Evolutionary conservation across 805 yeast species (phyloP).

Genomic region (Kodamaea leandrae): DNA sequence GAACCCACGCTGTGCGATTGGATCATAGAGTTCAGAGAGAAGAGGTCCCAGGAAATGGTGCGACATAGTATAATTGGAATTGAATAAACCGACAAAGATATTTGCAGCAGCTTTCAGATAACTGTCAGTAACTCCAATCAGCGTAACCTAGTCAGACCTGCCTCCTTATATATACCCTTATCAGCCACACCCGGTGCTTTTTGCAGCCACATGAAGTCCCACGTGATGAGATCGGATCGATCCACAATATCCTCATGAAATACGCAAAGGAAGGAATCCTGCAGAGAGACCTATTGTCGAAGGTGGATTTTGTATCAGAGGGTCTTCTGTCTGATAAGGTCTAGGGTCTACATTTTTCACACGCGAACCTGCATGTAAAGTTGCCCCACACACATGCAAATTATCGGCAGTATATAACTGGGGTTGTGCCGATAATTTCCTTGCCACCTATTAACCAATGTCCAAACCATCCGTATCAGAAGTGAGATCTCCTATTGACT

Average conservation of each 20-base stretch:
- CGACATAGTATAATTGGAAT: not conserved
- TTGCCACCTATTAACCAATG: slow-evolving; percentile 8
- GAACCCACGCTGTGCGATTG: not conserved
- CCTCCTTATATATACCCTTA: no score
- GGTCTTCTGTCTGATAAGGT: no score
- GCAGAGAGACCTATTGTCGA: no score
- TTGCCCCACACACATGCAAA: slow-evolving; percentile 7
- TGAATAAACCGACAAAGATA: no score
- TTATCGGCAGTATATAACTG: not conserved
- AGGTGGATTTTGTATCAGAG: no score
- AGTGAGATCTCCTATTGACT: slow-evolving; percentile 34
- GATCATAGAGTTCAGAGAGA: not conserved
- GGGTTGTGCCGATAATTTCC: not conserved
- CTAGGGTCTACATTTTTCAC: not conserved
- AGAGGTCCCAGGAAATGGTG: not conserved
- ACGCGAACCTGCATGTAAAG: slow-evolving; percentile 6
- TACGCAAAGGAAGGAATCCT: no score
- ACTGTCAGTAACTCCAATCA: no score
- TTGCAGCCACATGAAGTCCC: not conserved
- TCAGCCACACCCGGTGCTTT: no score
- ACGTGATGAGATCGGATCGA: no score
- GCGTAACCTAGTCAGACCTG: no score
- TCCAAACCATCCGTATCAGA: slow-evolving; percentile 26
- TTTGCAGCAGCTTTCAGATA: no score
- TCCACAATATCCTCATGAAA: no score